phyloP scores from a whole-genome alignment of 2,329 filamentous ascomycete species.

The Verticillium dahliae region DNA sequence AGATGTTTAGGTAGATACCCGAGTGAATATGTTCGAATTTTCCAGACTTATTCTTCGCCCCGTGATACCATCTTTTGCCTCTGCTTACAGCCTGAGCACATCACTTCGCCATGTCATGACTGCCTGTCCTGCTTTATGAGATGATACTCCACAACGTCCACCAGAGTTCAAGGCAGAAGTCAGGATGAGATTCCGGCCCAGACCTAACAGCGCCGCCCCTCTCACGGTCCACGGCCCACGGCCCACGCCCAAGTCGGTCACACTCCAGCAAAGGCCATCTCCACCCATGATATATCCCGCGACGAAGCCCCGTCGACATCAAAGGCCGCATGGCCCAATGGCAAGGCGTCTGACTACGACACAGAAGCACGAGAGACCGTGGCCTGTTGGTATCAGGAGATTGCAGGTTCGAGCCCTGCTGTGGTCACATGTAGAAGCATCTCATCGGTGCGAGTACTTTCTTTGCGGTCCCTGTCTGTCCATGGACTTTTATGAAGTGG shows the following conservation, averaged over 20 bases:
- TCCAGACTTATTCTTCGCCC: too few relatives aligned
- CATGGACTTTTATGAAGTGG: not conserved
- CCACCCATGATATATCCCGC: not conserved
- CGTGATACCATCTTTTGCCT: too few relatives aligned
- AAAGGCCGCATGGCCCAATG: conserved; percentile 24
- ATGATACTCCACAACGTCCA: too few relatives aligned
- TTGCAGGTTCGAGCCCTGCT: not conserved
- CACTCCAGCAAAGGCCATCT: not conserved
- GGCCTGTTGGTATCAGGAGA: not conserved
- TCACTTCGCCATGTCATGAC: too few relatives aligned
- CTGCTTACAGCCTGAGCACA: too few relatives aligned
- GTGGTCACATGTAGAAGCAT: not conserved
- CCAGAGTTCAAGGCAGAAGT: not conserved
- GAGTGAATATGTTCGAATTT: too few relatives aligned
- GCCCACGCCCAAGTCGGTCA: not conserved
- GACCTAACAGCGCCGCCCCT: not conserved
- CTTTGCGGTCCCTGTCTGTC: not conserved
- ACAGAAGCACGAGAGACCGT: not conserved
- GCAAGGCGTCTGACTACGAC: conserved; percentile 37
- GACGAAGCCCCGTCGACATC: not conserved
- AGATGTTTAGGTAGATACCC: not conserved
- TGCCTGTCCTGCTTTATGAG: too few relatives aligned
- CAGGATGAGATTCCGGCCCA: not conserved
- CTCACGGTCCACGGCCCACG: not conserved
- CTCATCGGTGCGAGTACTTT: not conserved